These are phyloP conservation scores for Xylaria sp. DNA, from an alignment of 2,329 filamentous ascomycete genomes.

Conservation along the genomic window DNA sequence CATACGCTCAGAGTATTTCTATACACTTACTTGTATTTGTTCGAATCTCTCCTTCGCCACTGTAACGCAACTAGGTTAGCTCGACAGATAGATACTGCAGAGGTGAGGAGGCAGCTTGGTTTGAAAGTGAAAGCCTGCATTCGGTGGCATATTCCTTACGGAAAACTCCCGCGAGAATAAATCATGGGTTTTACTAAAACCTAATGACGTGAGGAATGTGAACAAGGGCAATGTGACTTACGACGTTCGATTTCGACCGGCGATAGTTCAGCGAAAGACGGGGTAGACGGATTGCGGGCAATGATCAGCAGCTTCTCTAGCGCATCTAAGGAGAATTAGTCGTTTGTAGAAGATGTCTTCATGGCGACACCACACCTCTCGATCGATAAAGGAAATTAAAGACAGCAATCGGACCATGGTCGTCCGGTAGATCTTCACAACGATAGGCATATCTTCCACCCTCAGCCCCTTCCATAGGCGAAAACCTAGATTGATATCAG, in stretches of 20 bases:
- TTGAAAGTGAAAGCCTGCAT: not conserved
- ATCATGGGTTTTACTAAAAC: not conserved
- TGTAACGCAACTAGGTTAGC: not conserved
- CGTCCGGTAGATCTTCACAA: not conserved
- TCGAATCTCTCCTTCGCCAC: slow-evolving; percentile 47
- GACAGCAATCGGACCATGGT: slow-evolving; percentile 41
- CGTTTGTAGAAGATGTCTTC: not conserved
- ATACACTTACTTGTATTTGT: slow-evolving; percentile 44
- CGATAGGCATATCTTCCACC: no score
- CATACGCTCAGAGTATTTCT: not conserved
- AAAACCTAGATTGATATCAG: slow-evolving; percentile 27
- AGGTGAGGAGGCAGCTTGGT: not conserved
- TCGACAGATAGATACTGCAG: not conserved
- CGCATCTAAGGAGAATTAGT: slow-evolving; percentile 41
- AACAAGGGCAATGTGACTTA: not conserved
- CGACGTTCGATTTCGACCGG: slow-evolving; percentile 41
- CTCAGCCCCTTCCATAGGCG: not conserved
- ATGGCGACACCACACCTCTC: slow-evolving; percentile 39
- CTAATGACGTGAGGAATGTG: not conserved
- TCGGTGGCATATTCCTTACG: not conserved
- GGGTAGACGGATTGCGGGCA: slow-evolving; percentile 40
- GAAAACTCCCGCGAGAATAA: not conserved
- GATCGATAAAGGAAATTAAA: slow-evolving; percentile 51
- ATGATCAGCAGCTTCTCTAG: slow-evolving; percentile 48
- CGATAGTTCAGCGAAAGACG: slow-evolving; percentile 37